Base-by-base conservation (phyloP, 1,284 basidiomycete species). In the Sparassis latifolia region DNA sequence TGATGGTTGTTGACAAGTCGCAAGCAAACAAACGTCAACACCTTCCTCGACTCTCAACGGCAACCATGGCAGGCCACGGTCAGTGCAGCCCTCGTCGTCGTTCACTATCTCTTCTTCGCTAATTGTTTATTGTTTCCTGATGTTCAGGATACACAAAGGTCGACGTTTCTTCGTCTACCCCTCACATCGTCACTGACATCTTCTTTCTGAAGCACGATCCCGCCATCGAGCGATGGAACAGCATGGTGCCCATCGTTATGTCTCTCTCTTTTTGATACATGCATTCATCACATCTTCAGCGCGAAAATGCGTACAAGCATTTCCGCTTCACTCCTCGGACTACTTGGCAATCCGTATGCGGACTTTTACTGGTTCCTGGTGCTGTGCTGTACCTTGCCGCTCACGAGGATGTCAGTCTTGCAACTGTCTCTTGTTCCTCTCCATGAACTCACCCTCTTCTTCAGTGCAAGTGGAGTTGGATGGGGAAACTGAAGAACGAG, bases 151-250 rank as follows among this genome's bases (percentile, higher is more conserved):
- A 59, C 44, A 58, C 55, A 9, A 61, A 61, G 51, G 59, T 59
- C 39, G 48, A 28, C 39, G 1, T n/a, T 10, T 28, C 3, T 20
- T 10, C 10, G 0, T 3, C 5, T 2, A 39, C 2, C n/a, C 31
- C 9, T 30, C 9, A 39, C 10, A 10, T 5, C 10, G 2, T 6
- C 38, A 37, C 43, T 48, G 51, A 52, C 47, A 35, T 35, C 31
- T 43, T 52, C 38, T n/a, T 9, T 12, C 46, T 27, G 5, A 47
- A 91, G 88, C 62, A 75, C 55, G 89, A 93, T 70, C 85, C 86
- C 61, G 83, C 88, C 53, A 78, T 91, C 63, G 88, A 91, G 67
- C 77, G 85, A 71, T 90, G 87, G 80, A 82, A 82, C 61, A 66
- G 68, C 41, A 89, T 91, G 86, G 88, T 90, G 27, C 12, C 29